Conservation (phyloP, 352 stramenopile species). For the Phytopythium chamaehyphon region DNA sequence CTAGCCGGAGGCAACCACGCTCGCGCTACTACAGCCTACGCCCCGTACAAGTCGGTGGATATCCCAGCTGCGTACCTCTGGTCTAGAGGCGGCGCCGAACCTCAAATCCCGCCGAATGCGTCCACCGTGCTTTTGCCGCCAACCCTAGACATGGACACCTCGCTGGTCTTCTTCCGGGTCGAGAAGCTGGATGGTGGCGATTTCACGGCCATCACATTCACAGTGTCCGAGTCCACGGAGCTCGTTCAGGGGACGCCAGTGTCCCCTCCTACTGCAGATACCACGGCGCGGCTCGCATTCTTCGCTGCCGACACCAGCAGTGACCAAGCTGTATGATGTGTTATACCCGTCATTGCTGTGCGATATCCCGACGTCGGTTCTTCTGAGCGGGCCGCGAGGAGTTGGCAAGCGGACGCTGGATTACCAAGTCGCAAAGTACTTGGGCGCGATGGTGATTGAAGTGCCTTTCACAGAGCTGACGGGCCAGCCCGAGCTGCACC, state of each 20-base stretch:
- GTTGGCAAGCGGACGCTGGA: slow-evolving; percentile 73
- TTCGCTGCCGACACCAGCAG: slow-evolving; percentile 23
- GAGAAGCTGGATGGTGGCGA: slow-evolving; percentile 38
- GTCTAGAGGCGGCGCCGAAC: slow-evolving; percentile 4
- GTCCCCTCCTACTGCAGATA: slow-evolving; percentile 25
- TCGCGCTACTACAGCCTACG: slow-evolving; percentile 16
- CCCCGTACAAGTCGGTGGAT: slow-evolving; percentile 38
- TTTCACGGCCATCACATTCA: slow-evolving; percentile 31
- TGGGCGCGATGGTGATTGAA: slow-evolving; percentile 70
- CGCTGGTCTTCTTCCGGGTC: slow-evolving; percentile 76
- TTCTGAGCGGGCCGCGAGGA: slow-evolving; percentile 59
- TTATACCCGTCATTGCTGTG: slow-evolving; percentile 65
- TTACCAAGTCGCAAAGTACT: slow-evolving; percentile 56
- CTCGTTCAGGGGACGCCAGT: slow-evolving; percentile 59
- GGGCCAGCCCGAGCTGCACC: slow-evolving; percentile 58
- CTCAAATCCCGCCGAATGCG: neutral
- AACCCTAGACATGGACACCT: slow-evolving; percentile 48
- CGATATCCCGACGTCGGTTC: slow-evolving; percentile 64
- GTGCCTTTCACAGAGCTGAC: slow-evolving; percentile 77
- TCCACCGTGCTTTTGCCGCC: slow-evolving; percentile 34
- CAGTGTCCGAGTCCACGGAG: slow-evolving; percentile 57
- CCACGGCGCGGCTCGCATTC: slow-evolving; percentile 3
- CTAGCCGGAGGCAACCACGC: slow-evolving; percentile 11
- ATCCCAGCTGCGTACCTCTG: slow-evolving; percentile 34
- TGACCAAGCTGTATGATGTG: slow-evolving; percentile 57